A percentile compares a stretch with the other conserved stretches of the same genome.
Evolutionary conservation across 495 filamentous ascomycete genomes (phyloP).

Genomic region (Tricharina praecox): DNA sequence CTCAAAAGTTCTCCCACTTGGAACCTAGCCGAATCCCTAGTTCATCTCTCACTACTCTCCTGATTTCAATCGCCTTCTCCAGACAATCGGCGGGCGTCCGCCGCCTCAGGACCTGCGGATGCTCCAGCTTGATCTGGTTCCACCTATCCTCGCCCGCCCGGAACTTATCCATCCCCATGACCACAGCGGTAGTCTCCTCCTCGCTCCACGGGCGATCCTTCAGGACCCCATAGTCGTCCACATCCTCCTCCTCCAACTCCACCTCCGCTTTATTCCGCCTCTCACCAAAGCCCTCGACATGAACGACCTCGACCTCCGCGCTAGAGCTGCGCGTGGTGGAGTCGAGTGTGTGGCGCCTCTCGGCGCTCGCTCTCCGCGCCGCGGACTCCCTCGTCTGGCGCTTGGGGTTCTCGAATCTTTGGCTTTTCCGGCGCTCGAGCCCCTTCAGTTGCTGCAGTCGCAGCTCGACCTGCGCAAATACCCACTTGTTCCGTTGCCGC

Average conservation of each 20-base stretch:
- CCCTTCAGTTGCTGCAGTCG: neutral
- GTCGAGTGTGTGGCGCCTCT: neutral
- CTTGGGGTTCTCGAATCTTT: neutral
- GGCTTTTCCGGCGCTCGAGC: neutral
- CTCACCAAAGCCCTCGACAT: neutral
- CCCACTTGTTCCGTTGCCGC: neutral
- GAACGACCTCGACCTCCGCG: neutral
- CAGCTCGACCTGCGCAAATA: neutral
- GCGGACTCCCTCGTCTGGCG: no score
- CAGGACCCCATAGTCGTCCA: neutral
- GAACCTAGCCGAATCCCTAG: no score
- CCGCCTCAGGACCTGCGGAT: neutral
- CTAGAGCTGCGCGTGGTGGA: no score
- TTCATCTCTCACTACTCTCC: no score
- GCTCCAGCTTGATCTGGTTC: neutral
- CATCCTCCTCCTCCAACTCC: neutral
- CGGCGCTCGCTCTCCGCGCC: no score
- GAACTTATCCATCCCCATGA: neutral
- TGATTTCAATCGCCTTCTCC: neutral
- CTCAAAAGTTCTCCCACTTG: no score
- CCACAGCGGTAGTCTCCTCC: neutral
- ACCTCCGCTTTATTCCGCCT: neutral
- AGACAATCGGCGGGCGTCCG: neutral
- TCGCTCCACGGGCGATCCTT: neutral
- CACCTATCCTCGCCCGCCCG: neutral